phyloP scores from a whole-genome alignment of 352 stramenopile genomes.

The Peronospora belbahrii region DNA sequence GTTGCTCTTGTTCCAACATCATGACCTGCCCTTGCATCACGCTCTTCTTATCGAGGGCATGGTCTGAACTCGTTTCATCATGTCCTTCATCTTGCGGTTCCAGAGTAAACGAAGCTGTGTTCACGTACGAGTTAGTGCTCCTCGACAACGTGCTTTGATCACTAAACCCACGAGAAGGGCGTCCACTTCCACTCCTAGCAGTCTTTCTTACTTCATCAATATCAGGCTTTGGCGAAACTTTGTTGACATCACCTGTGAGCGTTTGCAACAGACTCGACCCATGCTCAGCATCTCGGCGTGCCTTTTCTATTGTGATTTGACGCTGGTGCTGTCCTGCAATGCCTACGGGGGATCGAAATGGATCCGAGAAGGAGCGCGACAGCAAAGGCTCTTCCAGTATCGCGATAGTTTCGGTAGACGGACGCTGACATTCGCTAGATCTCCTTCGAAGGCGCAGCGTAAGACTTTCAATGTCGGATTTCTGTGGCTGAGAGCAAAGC shows the following conservation, averaged over 20 bases:
- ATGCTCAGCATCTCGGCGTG: slow-evolving; percentile 28
- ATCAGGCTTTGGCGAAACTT: slow-evolving; percentile 15
- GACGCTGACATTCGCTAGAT: slow-evolving; percentile 15
- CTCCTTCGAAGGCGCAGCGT: slow-evolving; percentile 21
- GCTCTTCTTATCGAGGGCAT: slow-evolving; percentile 16
- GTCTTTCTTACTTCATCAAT: slow-evolving; percentile 19
- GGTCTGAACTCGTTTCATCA: slow-evolving; percentile 17
- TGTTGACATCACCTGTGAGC: slow-evolving; percentile 26
- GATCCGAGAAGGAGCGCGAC: slow-evolving; percentile 54
- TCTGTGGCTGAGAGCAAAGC: slow-evolving; percentile 10
- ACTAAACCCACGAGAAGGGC: slow-evolving; percentile 25
- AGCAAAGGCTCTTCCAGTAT: slow-evolving; percentile 27
- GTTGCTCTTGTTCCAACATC: slow-evolving; percentile 9
- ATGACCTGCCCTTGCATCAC: slow-evolving; percentile 10
- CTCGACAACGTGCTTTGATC: slow-evolving; percentile 29
- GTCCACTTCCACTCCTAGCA: slow-evolving; percentile 19
- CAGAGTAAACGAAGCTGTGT: slow-evolving; percentile 26
- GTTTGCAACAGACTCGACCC: slow-evolving; percentile 46
- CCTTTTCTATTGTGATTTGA: slow-evolving; percentile 24
- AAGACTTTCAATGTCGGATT: slow-evolving; percentile 22
- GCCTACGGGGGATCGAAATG: slow-evolving; percentile 44
- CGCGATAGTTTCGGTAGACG: slow-evolving; percentile 8
- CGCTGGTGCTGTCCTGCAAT: slow-evolving; percentile 24
- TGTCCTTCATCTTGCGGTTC: slow-evolving; percentile 24
- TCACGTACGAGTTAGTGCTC: slow-evolving; percentile 32